Percentiles rank a stretch among this genome's conserved stretches.
Evolutionary conservation across 805 yeast genomes (phyloP).

Genomic region (Pichia gijzeniarum): DNA sequence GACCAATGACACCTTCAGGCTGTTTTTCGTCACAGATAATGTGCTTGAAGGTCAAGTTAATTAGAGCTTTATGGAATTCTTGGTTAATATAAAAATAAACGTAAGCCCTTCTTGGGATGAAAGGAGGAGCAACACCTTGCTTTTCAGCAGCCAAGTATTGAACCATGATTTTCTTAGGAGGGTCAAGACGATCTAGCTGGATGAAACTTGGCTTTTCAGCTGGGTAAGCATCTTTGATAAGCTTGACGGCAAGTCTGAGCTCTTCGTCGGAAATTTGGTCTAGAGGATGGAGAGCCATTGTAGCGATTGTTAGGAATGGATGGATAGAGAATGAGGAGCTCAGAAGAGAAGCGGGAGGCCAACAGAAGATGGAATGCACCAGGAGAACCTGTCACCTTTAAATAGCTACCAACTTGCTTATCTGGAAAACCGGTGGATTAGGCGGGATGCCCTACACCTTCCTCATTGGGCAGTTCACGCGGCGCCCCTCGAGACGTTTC

Average conservation of each 20-base stretch:
- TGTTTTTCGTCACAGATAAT: constrained; percentile 49
- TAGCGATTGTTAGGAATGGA: background rate
- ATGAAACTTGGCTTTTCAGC: constrained; percentile 56
- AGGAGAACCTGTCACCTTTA: too few relatives aligned
- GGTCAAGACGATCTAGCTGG: constrained; percentile 65
- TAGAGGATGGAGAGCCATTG: constrained; percentile 28
- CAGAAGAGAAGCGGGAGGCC: too few relatives aligned
- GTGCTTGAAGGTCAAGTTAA: constrained; percentile 57
- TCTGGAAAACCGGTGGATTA: too few relatives aligned
- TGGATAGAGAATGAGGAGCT: too few relatives aligned
- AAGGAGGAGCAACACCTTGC: constrained; percentile 44
- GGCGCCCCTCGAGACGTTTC: too few relatives aligned
- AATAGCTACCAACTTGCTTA: too few relatives aligned
- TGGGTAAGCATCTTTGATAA: constrained; percentile 52
- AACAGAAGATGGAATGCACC: too few relatives aligned
- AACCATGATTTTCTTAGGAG: constrained; percentile 69
- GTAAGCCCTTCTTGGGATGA: constrained; percentile 63
- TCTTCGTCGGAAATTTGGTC: constrained; percentile 45
- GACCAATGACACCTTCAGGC: constrained; percentile 63
- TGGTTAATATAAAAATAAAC: constrained; percentile 54
- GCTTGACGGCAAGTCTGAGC: constrained; percentile 49
- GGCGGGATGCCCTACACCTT: background rate
- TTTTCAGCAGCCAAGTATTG: constrained; percentile 64
- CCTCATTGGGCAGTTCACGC: constrained; percentile 5
- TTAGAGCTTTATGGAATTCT: constrained; percentile 63